Conservation (phyloP, 2,329 filamentous ascomycete genomes). For the Davidsoniella australis region DNA sequence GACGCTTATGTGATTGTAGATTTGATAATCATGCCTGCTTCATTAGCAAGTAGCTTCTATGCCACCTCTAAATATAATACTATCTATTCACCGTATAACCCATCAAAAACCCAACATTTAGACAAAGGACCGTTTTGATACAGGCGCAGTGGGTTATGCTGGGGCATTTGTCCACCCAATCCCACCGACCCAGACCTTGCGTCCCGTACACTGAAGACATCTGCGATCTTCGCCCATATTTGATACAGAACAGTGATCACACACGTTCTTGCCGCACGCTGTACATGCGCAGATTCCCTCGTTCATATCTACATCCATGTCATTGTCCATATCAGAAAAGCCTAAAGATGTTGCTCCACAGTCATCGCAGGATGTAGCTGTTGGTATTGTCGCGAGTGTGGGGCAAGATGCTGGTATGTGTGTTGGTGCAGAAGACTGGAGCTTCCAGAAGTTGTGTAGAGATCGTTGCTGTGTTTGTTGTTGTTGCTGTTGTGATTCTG, state of each 20-base stretch:
- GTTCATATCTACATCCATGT: conserved; percentile 25
- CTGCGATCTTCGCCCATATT: conserved; percentile 36
- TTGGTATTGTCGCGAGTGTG: neutral
- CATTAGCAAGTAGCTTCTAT: neutral
- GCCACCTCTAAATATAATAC: neutral
- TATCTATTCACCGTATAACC: no score
- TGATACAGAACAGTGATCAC: conserved; percentile 41
- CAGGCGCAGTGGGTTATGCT: neutral
- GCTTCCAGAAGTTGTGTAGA: conserved; percentile 45
- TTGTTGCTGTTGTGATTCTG: neutral
- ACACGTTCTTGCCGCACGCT: conserved; percentile 37
- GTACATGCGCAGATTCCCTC: conserved; percentile 24
- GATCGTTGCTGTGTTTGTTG: conserved; percentile 26
- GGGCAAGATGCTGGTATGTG: conserved; percentile 5
- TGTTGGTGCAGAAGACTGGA: conserved; percentile 24
- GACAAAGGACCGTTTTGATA: neutral
- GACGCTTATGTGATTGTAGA: no score
- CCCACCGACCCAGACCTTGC: conserved; percentile 15
- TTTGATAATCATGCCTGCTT: neutral
- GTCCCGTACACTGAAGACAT: conserved; percentile 35
- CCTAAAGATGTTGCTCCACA: conserved; percentile 23
- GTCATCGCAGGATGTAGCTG: conserved; percentile 33
- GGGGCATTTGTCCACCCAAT: conserved; percentile 7
- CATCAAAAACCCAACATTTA: neutral
- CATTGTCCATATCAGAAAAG: conserved; percentile 15